Evolutionary conservation across 495 filamentous ascomycete genomes (phyloP), one percentile per base, ranked within the genome.

Genomic region (Aspergillus sclerotioniger): DNA sequence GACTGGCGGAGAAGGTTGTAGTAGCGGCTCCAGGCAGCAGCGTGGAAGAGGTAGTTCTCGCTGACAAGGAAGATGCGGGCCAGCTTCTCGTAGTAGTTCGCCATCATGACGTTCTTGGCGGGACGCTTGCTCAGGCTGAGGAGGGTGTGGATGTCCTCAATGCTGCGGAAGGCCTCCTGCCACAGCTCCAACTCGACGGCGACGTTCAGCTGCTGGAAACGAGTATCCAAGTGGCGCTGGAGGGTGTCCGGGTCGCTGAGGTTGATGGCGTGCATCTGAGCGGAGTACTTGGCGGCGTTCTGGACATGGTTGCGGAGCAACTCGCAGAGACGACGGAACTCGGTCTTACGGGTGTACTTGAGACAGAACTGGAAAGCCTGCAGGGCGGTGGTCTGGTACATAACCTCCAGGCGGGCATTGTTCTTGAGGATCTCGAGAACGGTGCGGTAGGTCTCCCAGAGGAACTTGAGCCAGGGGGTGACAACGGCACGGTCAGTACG

Each of bases 91-190:
- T 98, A 98, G 84, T 98, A 98, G 78, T 98, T 98, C 73, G 95
- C 94, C 94, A 98, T 98, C 92, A 98, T 97, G 62, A 96, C 82
- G 73, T 97, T 96, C 87, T 97, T 97, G n/a, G 94, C 89, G 39
- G 92, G 92, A 51, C 93, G 90, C 84, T 98, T 98, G 90, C 94
- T 98, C 59, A 98, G 84, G 81, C 87, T 98, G 61, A 98, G 84
- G 57, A 98, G 85, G n/a, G 91, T 96, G 76, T 98, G 94, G 64
- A 98, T 98, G 75, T 98, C 94, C 74, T 98, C 94, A 52, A 98
- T 91, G 68, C 92, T 96, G 66, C 92, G 87, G 86, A 98, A 98
- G 59, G 94, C 94, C 78, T 98, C 94, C 76, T 98, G 94, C 95
- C 94, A 98, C 45, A 98, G 79, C 76, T 98, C 94, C 54, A 98